A percentile compares a stretch with the other conserved stretches of the same genome.
These are phyloP conservation scores for Lanzia echinophila DNA, from an alignment of 2,329 filamentous ascomycete species.

Conservation along the genomic window DNA sequence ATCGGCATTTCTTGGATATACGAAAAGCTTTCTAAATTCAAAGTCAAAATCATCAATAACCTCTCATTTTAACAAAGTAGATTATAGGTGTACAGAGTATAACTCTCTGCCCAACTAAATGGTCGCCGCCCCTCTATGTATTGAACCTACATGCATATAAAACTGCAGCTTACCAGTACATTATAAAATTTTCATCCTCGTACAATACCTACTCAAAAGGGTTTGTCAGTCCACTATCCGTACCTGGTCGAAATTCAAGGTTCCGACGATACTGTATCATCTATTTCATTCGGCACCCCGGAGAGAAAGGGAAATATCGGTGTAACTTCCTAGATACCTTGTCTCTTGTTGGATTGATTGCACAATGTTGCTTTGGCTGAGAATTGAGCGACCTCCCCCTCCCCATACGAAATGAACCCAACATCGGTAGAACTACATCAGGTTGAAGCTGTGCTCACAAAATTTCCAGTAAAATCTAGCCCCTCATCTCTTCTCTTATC, in stretches of 20 bases:
- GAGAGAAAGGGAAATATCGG: constrained; percentile 1
- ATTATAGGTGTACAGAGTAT: background rate
- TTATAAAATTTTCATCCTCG: background rate
- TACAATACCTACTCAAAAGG: too few relatives aligned
- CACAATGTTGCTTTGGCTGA: background rate
- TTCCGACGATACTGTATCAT: background rate
- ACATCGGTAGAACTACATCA: background rate
- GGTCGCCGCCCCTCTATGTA: background rate
- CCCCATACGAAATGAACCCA: background rate
- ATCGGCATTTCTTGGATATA: too few relatives aligned
- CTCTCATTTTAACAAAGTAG: background rate
- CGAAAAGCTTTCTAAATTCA: background rate
- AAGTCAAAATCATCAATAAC: background rate
- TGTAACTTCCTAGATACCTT: background rate
- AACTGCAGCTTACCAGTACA: background rate
- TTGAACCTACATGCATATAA: constrained; percentile 7
- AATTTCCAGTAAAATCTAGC: background rate
- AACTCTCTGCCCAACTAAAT: constrained; percentile 3
- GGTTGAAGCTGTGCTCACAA: background rate
- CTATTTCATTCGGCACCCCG: constrained; percentile 1
- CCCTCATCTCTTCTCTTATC: constrained; percentile 5
- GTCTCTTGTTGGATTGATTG: constrained; percentile 2
- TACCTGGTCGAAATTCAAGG: too few relatives aligned
- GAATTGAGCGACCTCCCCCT: background rate
- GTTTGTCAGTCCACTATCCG: background rate